phyloP scores from a whole-genome alignment of 441 rosid genomes.

The Adansonia gregorii region DNA sequence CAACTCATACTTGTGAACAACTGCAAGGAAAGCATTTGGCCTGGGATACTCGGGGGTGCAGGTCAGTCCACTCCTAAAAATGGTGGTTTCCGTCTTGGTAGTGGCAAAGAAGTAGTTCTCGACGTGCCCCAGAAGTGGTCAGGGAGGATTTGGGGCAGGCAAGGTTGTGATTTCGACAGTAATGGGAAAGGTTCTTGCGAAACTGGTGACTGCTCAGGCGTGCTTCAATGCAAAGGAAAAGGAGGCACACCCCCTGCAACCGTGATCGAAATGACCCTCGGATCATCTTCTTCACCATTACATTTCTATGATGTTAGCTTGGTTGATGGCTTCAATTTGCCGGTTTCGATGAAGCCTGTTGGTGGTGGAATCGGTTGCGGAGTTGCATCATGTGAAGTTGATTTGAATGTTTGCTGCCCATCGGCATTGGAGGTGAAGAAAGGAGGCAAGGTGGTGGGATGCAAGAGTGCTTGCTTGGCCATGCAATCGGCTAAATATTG shows the following conservation, averaged over 20 bases:
- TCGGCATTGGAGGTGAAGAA: slow-evolving; percentile 77
- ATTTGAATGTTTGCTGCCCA: slow-evolving; percentile 82
- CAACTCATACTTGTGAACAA: slow-evolving; percentile 85
- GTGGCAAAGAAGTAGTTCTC: slow-evolving; percentile 69
- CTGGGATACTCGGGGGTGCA: slow-evolving; percentile 78
- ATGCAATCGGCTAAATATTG: slow-evolving; percentile 88
- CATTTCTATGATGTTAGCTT: slow-evolving; percentile 94
- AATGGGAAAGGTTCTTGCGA: slow-evolving; percentile 77
- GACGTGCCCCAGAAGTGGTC: slow-evolving; percentile 85
- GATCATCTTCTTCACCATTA: slow-evolving; percentile 63
- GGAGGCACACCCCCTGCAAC: slow-evolving; percentile 87
- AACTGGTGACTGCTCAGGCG: slow-evolving; percentile 75
- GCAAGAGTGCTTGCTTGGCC: slow-evolving; percentile 94
- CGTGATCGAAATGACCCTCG: slow-evolving; percentile 88
- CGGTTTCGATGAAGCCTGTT: slow-evolving; percentile 82
- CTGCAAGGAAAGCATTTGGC: slow-evolving; percentile 88
- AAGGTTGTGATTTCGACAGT: slow-evolving; percentile 69
- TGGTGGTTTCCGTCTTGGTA: slow-evolving; percentile 76
- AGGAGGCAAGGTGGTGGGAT: slow-evolving; percentile 67
- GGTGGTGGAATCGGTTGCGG: slow-evolving; percentile 92
- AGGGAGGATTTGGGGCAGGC: slow-evolving; percentile 87
- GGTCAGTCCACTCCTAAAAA: slow-evolving; percentile 64
- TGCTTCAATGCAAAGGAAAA: slow-evolving; percentile 64
- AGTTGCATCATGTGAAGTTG: slow-evolving; percentile 77
- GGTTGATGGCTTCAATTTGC: slow-evolving; percentile 90